Conservation (phyloP, 495 filamentous ascomycete species). For the Daldinia concentrica region DNA sequence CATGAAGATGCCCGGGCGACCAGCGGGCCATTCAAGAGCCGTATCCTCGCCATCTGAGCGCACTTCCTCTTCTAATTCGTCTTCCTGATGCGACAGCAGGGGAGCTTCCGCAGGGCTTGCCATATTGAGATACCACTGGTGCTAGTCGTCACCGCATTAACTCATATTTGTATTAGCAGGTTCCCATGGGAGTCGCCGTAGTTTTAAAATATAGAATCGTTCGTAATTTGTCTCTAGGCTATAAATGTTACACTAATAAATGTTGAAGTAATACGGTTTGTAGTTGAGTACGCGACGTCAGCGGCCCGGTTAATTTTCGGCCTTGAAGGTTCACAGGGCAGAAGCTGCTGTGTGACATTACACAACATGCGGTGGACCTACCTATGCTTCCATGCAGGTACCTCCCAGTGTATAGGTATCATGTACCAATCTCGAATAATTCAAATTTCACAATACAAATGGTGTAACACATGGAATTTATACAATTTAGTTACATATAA, state of each 20-base stretch:
- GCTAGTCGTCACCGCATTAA: neutral
- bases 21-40: conserved; percentile 25
- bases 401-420: neutral
- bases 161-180: conserved; percentile 8
- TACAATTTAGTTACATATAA: neutral
- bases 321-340: neutral
- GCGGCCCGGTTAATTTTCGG: conserved; percentile 2
- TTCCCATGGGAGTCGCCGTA: neutral
- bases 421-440: neutral
- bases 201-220: neutral
- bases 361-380: neutral
- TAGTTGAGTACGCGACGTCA: neutral
- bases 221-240: neutral
- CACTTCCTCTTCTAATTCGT: conserved; percentile 36
- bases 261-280: neutral
- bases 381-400: neutral
- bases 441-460: neutral
- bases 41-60: conserved; percentile 20
- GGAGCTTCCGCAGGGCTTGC: conserved; percentile 22
- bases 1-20: conserved; percentile 58
- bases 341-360: conserved; percentile 2
- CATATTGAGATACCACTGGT: conserved; percentile 17
- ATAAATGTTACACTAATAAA: neutral
- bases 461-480: no score
- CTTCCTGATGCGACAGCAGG: conserved; percentile 41